These are phyloP conservation scores for Isoetes taiwanensis DNA, from an alignment of 75 land plant genomes.

Conservation along the genomic window DNA sequence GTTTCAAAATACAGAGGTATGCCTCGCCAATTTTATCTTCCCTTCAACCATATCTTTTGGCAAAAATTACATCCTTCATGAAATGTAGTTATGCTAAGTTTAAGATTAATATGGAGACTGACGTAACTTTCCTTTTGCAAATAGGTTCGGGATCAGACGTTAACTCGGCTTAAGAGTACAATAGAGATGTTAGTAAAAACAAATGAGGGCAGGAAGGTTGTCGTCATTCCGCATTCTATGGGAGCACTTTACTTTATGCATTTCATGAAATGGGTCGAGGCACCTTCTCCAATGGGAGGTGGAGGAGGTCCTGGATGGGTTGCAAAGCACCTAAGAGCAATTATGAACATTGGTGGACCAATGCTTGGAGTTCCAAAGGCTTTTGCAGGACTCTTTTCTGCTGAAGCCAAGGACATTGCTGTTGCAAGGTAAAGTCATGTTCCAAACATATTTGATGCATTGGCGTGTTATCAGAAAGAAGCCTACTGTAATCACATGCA, in stretches of 20 bases:
- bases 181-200: conserved; percentile 82
- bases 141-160: conserved; percentile 57
- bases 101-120: too few relatives aligned
- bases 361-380: conserved; percentile 91
- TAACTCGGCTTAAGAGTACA: conserved; percentile 66
- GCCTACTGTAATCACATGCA: too few relatives aligned
- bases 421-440: conserved; percentile 92
- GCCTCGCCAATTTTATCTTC: background rate
- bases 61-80: too few relatives aligned
- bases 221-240: conserved; percentile 92
- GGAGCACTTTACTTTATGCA: conserved; percentile 86
- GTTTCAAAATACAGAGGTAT: conserved; percentile 95
- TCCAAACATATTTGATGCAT: too few relatives aligned
- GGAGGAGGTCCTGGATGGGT: conserved; percentile 91
- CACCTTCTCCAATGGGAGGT: conserved; percentile 92
- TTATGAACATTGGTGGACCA: conserved; percentile 88
- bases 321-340: conserved; percentile 63
- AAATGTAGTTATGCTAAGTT: too few relatives aligned
- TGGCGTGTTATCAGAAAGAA: too few relatives aligned
- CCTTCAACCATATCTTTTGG: background rate
- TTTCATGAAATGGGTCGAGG: conserved; percentile 96
- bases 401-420: conserved; percentile 90
- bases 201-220: conserved; percentile 58
- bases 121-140: conserved; percentile 5
- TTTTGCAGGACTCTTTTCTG: conserved; percentile 76